Evolutionary conservation across 345 rosid species (phyloP).

Genomic region (Isatis tinctoria): DNA sequence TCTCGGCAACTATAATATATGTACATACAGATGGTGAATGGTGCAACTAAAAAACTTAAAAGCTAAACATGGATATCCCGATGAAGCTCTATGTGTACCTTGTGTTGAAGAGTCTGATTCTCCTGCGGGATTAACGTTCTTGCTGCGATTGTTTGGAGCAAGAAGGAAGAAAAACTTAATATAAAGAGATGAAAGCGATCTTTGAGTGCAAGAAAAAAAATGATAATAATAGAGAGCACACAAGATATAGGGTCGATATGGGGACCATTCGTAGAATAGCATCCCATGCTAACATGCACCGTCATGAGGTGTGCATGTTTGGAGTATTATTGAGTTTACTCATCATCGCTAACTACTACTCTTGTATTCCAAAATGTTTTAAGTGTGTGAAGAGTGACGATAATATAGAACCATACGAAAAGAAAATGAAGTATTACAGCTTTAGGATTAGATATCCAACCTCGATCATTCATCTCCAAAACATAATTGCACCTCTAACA

Average conservation of each 20-base stretch:
- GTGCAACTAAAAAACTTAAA: slow-evolving; percentile 9
- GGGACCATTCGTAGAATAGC: slow-evolving; percentile 55
- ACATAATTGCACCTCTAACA: slow-evolving; percentile 7
- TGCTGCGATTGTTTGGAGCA: slow-evolving; percentile 30
- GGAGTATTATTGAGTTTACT: slow-evolving; percentile 32
- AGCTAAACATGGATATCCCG: neutral
- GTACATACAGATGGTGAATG: neutral
- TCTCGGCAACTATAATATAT: slow-evolving; percentile 39
- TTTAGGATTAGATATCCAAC: neutral
- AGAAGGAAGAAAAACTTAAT: neutral
- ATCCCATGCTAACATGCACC: slow-evolving; percentile 84
- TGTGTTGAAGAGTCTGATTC: slow-evolving; percentile 35
- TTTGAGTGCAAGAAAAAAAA: slow-evolving; percentile 13
- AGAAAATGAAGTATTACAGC: neutral
- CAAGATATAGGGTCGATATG: slow-evolving; percentile 36
- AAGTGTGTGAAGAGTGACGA: slow-evolving; percentile 8
- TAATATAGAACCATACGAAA: neutral
- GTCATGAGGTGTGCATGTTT: slow-evolving; percentile 42
- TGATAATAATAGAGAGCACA: slow-evolving; percentile 20
- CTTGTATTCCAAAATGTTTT: slow-evolving; percentile 4
- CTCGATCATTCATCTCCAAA: slow-evolving; percentile 41
- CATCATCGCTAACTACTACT: slow-evolving; percentile 37
- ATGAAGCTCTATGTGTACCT: slow-evolving; percentile 39
- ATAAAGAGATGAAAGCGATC: slow-evolving; percentile 21
- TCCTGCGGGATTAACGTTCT: slow-evolving; percentile 19